phyloP scores from a whole-genome alignment of 2,329 filamentous ascomycete species.

The Ceratocystiopsis sp. region DNA sequence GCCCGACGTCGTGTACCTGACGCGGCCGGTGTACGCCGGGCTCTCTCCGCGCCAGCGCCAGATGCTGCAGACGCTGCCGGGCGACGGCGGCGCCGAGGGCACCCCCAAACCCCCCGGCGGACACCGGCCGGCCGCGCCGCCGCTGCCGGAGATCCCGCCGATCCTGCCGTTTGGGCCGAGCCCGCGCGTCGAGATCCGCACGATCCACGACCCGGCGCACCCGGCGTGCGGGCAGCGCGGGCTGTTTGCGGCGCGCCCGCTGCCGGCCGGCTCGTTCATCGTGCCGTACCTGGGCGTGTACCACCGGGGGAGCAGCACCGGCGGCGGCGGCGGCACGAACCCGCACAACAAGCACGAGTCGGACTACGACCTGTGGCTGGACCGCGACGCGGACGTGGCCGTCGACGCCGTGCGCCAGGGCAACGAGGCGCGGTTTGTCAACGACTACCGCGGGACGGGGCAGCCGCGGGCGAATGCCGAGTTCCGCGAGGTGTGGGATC shows the following conservation, averaged over 20 bases:
- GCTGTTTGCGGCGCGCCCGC: conserved; percentile 38
- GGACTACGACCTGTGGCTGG: conserved; percentile 50
- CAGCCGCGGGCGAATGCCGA: conserved; percentile 34
- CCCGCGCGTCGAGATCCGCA: conserved; percentile 33
- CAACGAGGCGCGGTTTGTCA: conserved; percentile 50
- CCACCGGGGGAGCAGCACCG: conserved; percentile 24
- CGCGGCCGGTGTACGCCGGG: conserved; percentile 28
- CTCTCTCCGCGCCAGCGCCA: conserved; percentile 25
- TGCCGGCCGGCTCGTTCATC: conserved; percentile 38
- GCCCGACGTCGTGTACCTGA: conserved; percentile 32
- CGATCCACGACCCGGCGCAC: conserved; percentile 32
- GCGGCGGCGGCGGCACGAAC: conserved; percentile 12
- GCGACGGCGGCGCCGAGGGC: not conserved
- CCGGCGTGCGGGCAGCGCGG: conserved; percentile 42
- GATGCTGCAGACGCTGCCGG: conserved; percentile 18
- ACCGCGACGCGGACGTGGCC: conserved; percentile 36
- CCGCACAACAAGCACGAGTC: conserved; percentile 22
- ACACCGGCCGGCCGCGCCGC: not conserved
- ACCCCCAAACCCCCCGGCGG: too few species aligned
- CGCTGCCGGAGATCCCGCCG: conserved; percentile 6
- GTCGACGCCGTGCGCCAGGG: conserved; percentile 41
- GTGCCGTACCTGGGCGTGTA: conserved; percentile 45
- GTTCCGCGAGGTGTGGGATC: conserved; percentile 42
- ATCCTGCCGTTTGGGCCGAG: conserved; percentile 23
- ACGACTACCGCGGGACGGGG: conserved; percentile 45